Percentiles rank a stretch among this genome's conserved stretches.
These are phyloP conservation scores for Beauveria caledonica DNA, from an alignment of 2,329 filamentous ascomycete species.

Conservation along the genomic window DNA sequence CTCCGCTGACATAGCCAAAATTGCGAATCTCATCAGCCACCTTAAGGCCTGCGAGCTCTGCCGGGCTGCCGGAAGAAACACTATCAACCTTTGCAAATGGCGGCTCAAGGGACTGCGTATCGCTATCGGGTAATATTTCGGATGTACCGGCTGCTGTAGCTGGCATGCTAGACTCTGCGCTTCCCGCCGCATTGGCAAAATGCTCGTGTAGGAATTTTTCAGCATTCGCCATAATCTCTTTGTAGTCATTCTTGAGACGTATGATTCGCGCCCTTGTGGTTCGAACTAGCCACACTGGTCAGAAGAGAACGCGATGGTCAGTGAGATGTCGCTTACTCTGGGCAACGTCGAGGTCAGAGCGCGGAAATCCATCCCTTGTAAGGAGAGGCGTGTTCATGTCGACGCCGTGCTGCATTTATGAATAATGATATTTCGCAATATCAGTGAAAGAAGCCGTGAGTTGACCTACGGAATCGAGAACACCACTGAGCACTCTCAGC, in stretches of 20 bases:
- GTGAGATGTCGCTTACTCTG: slow-evolving; percentile 56
- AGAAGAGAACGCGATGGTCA: slow-evolving; percentile 9
- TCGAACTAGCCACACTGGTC: slow-evolving; percentile 52
- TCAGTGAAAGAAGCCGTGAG: background rate
- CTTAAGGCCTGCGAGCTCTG: slow-evolving; percentile 71
- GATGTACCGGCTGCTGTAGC: slow-evolving; percentile 16
- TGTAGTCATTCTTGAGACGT: slow-evolving; percentile 85
- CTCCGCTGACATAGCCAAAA: slow-evolving; percentile 76
- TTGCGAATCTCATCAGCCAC: slow-evolving; percentile 72
- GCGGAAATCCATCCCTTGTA: slow-evolving; percentile 84
- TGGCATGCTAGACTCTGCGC: slow-evolving; percentile 27
- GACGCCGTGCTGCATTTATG: slow-evolving; percentile 64
- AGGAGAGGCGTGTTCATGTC: slow-evolving; percentile 84
- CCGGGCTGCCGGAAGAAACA: slow-evolving; percentile 70
- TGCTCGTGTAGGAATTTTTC: slow-evolving; percentile 84
- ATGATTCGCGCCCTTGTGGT: slow-evolving; percentile 91
- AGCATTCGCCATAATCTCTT: slow-evolving; percentile 72
- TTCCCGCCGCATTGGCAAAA: slow-evolving; percentile 63
- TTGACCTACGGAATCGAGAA: slow-evolving; percentile 72
- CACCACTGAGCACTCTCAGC: slow-evolving; percentile 71
- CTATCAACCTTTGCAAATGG: slow-evolving; percentile 83
- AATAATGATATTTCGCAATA: slow-evolving; percentile 12
- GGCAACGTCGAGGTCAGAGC: slow-evolving; percentile 88
- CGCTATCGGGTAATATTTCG: slow-evolving; percentile 22
- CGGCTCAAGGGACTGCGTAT: slow-evolving; percentile 20